These are phyloP conservation scores for Entelexis sorbosivorans DNA, from an alignment of 1,139 yeast genomes.

Conservation along the genomic window DNA sequence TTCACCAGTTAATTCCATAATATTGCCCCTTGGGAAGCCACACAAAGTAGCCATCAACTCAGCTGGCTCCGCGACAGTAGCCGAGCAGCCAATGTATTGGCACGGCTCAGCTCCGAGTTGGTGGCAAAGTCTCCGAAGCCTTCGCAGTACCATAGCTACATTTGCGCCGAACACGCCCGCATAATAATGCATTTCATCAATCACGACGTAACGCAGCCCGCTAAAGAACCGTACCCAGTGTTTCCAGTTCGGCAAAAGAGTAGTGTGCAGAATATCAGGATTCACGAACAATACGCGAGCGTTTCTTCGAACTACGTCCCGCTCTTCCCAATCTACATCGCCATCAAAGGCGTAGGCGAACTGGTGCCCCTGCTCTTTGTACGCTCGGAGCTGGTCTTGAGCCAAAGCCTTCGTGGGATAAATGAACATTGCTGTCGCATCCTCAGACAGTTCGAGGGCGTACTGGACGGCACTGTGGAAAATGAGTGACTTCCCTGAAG, in stretches of 20 bases:
- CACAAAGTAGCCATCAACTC: conserved; percentile 62
- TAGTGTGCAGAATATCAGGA: conserved; percentile 86
- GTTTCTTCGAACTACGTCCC: conserved; percentile 44
- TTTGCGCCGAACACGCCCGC: conserved; percentile 87
- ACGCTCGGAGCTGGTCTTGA: conserved; percentile 82
- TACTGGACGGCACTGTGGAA: conserved; percentile 76
- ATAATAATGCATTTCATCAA: conserved; percentile 82
- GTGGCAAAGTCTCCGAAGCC: conserved; percentile 54
- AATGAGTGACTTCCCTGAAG: conserved; percentile 87
- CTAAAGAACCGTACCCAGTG: conserved; percentile 59
- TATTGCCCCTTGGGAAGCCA: conserved; percentile 43
- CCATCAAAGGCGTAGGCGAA: conserved; percentile 66
- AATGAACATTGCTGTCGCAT: conserved; percentile 68
- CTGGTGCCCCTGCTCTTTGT: conserved; percentile 26
- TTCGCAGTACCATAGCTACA: conserved; percentile 72
- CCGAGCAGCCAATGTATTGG: conserved; percentile 80
- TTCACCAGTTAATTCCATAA: conserved; percentile 37
- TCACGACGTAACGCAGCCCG: conserved; percentile 59
- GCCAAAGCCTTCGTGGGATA: conserved; percentile 97
- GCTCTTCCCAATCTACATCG: conserved; percentile 55
- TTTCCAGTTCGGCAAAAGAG: conserved; percentile 51
- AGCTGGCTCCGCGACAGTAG: conserved; percentile 68
- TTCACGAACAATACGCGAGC: conserved; percentile 83
- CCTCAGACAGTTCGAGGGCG: conserved; percentile 38
- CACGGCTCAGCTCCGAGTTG: conserved; percentile 43